Evolutionary conservation across 129 eudicot species (phyloP), one percentile per base, ranked within the genome.

Genomic region (Heracleum sosnowskyi): DNA sequence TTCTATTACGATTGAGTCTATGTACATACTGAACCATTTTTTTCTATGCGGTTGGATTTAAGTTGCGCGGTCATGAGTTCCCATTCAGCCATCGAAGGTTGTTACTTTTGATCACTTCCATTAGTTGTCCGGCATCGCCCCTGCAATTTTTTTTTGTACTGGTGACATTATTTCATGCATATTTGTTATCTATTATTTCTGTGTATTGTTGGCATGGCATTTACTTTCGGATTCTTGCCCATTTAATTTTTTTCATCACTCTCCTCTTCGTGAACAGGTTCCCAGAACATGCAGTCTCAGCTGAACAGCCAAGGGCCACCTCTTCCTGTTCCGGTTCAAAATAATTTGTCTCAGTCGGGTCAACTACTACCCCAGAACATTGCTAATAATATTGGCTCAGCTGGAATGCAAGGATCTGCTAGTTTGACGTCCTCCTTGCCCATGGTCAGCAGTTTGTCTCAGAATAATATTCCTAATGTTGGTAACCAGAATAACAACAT

Each of bases 401-500:
- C 85, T 39, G 93, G 88, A 73, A 77, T 86, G 79, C 96, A 86
- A 82, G 91, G 78, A 68, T 86, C 99, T 83, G 83, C 92, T 83
- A 66, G 93, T 86, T 86, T 93, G 85, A 80, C 93, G 46, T 77
- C 92, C 77, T 78, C 86, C 29, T 60, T 91, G 76, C 91, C 97
- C 57, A 51, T 92, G 78, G 93, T 86, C 60, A 85, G 88, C 79
- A 88, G 86, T 75, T 84, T 95, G 77, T 74, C 88, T 37, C 96
- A 90, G 81, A 81, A 85, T 82, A 69, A 87, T 63, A 86, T 93
- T 83, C 73, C 96, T 76, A 91, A 89, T 85, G 93, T 80, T 78
- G 85, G 82, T 66, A 97, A 80, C 96, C 96, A 88, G 86, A 94
- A 91, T 86, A 77, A 93, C 41, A 94, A 81, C 86, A 37, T 93